A percentile compares a stretch with the other conserved stretches of the same genome.
Conservation (phyloP, 2,329 filamentous ascomycete genomes). For the Apiospora koreana region DNA sequence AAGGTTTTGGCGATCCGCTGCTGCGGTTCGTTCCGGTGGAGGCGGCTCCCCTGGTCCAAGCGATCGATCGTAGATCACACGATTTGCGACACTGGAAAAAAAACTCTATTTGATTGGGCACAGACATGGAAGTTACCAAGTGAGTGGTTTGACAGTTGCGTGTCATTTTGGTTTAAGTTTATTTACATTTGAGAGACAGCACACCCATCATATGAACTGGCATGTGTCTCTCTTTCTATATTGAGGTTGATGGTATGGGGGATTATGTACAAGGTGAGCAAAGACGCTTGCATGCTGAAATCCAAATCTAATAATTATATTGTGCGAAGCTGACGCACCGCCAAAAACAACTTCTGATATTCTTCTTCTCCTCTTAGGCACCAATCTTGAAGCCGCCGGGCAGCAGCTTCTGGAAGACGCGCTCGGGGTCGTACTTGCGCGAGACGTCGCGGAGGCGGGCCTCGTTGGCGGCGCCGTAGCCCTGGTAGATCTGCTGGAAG, state of each 20-base stretch:
- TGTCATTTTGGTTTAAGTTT: no score
- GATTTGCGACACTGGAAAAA: background rate
- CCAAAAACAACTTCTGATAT: background rate
- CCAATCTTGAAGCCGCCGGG: slow-evolving; percentile 21
- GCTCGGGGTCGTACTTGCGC: slow-evolving; percentile 27
- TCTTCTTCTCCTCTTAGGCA: background rate
- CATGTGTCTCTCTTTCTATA: no score
- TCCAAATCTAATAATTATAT: background rate
- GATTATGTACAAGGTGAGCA: no score
- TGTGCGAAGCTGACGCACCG: background rate
- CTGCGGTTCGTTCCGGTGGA: background rate
- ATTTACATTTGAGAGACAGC: no score
- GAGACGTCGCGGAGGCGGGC: slow-evolving; percentile 24
- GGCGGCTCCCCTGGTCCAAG: background rate
- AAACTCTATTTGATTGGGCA: background rate
- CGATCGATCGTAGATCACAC: background rate
- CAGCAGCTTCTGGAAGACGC: slow-evolving; percentile 19
- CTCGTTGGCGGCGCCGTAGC: slow-evolving; percentile 36
- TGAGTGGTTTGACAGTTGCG: no score
- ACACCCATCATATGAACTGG: no score
- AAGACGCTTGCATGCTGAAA: background rate
- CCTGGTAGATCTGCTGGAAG: slow-evolving; percentile 36
- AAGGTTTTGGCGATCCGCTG: background rate
- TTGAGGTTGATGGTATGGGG: no score
- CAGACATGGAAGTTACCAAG: no score